Percentiles rank a stretch among this genome's conserved stretches.
phyloP scores from a whole-genome alignment of 148 eudicot species.

The Talinum fruticosum region DNA sequence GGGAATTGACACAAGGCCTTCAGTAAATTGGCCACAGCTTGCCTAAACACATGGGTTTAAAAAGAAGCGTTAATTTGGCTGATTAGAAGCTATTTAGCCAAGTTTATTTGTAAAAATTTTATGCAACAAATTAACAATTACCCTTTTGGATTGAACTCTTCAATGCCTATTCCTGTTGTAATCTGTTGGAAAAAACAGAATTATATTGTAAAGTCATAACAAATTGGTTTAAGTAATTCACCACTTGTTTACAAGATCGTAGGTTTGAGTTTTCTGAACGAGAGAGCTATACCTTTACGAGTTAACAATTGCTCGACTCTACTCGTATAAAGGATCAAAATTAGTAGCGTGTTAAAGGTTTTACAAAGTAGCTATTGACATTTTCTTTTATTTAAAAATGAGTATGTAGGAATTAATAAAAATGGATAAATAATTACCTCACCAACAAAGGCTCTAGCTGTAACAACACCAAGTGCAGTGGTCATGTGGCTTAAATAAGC shows the following conservation, averaged over 20 bases:
- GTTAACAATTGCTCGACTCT: too few relatives aligned
- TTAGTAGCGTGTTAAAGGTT: too few relatives aligned
- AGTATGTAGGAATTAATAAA: too few relatives aligned
- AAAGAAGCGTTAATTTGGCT: not conserved
- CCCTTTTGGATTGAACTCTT: slow-evolving; percentile 67
- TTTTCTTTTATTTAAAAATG: too few relatives aligned
- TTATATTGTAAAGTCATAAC: too few relatives aligned
- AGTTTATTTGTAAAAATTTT: not conserved
- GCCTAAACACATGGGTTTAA: slow-evolving; percentile 16
- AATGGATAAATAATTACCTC: slow-evolving; percentile 33
- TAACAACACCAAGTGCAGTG: slow-evolving; percentile 52
- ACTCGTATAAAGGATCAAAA: too few relatives aligned
- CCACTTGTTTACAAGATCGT: too few relatives aligned
- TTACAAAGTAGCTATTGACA: too few relatives aligned
- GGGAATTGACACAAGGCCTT: slow-evolving; percentile 47
- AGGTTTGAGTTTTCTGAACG: too few relatives aligned
- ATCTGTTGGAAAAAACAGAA: slow-evolving; percentile 27
- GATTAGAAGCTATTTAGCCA: not conserved
- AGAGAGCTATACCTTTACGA: too few relatives aligned
- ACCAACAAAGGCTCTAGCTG: slow-evolving; percentile 52
- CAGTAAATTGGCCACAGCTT: slow-evolving; percentile 32
- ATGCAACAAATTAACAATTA: slow-evolving; percentile 18
- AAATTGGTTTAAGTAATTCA: too few relatives aligned
- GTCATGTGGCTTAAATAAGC: slow-evolving; percentile 76
- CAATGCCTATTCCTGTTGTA: slow-evolving; percentile 38